These are phyloP conservation scores for Emericellopsis atlantica DNA, from an alignment of 2,329 filamentous ascomycete genomes.

Conservation along the genomic window DNA sequence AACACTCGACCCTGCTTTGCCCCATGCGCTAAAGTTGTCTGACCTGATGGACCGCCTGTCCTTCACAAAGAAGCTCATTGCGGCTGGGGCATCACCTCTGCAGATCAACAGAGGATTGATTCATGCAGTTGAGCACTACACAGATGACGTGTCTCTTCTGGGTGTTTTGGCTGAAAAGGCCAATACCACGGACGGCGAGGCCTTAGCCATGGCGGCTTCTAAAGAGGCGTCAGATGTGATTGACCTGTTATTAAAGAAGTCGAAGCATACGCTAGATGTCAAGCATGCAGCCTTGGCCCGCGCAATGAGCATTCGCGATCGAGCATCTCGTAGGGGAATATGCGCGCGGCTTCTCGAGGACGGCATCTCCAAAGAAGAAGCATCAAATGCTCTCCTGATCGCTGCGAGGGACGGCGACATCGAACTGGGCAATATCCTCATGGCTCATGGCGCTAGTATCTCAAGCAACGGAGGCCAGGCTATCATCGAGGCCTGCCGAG, in stretches of 20 bases:
- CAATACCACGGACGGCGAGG: slow-evolving; percentile 36
- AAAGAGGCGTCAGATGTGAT: slow-evolving; percentile 31
- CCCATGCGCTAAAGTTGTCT: slow-evolving; percentile 35
- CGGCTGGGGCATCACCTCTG: slow-evolving; percentile 30
- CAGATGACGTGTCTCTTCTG: slow-evolving; percentile 35
- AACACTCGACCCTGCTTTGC: slow-evolving; percentile 36
- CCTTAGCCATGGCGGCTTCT: slow-evolving; percentile 30
- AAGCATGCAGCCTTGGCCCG: slow-evolving; percentile 29
- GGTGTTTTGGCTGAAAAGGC: slow-evolving; percentile 29
- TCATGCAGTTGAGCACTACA: slow-evolving; percentile 33
- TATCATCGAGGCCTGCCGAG: slow-evolving; percentile 39
- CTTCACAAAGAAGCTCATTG: slow-evolving; percentile 35
- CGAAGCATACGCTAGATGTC: slow-evolving; percentile 19
- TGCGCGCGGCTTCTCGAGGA: slow-evolving; percentile 31
- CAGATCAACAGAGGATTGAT: slow-evolving; percentile 39
- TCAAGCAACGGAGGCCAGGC: slow-evolving; percentile 39
- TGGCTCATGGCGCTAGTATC: slow-evolving; percentile 37
- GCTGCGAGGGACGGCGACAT: slow-evolving; percentile 41
- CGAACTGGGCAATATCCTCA: slow-evolving; percentile 33
- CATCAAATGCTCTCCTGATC: slow-evolving; percentile 35
- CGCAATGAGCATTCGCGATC: slow-evolving; percentile 27
- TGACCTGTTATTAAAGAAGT: slow-evolving; percentile 26
- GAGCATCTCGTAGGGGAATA: slow-evolving; percentile 24
- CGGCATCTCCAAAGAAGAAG: slow-evolving; percentile 28
- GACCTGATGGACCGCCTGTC: slow-evolving; percentile 37